A percentile compares a stretch with the other conserved stretches of the same genome.
Evolutionary conservation across 2,329 filamentous ascomycete genomes (phyloP).

Genomic region (Corynespora cassiicola): DNA sequence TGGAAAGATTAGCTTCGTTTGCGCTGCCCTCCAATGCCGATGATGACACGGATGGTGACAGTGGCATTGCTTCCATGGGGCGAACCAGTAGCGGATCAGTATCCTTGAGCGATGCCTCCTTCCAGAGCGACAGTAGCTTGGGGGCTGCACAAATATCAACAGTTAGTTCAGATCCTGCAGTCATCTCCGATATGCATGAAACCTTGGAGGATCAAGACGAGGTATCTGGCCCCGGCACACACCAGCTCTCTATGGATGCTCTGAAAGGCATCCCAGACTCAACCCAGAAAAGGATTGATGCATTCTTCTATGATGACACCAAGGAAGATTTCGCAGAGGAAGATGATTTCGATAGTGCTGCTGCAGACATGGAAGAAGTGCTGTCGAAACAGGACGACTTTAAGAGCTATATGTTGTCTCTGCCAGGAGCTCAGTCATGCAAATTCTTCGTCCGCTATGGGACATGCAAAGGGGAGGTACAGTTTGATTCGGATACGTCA

Average conservation of each 20-base stretch:
- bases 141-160: background rate
- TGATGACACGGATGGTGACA: constrained; percentile 38
- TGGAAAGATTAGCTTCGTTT: constrained; percentile 43
- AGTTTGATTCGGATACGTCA: constrained; percentile 18
- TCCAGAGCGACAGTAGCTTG: constrained; percentile 14
- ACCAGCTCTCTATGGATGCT: constrained; percentile 31
- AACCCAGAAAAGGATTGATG: constrained; percentile 24
- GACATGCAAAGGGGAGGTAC: constrained; percentile 25
- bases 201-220: too few relatives aligned
- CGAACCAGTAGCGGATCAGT: constrained; percentile 24
- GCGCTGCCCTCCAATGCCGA: constrained; percentile 36
- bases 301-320: constrained; percentile 16
- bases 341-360: constrained; percentile 6
- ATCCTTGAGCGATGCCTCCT: constrained; percentile 21
- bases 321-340: constrained; percentile 13
- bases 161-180: background rate
- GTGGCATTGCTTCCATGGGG: constrained; percentile 37
- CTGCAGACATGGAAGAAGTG: constrained; percentile 18
- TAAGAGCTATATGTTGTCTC: constrained; percentile 21
- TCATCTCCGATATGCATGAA: too few relatives aligned
- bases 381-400: constrained; percentile 21
- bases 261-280: constrained; percentile 33
- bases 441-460: constrained; percentile 29
- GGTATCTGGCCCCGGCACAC: too few relatives aligned
- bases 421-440: constrained; percentile 23